Conservation (phyloP, 1,284 basidiomycete species). For the Cyathus pygmaeus region DNA sequence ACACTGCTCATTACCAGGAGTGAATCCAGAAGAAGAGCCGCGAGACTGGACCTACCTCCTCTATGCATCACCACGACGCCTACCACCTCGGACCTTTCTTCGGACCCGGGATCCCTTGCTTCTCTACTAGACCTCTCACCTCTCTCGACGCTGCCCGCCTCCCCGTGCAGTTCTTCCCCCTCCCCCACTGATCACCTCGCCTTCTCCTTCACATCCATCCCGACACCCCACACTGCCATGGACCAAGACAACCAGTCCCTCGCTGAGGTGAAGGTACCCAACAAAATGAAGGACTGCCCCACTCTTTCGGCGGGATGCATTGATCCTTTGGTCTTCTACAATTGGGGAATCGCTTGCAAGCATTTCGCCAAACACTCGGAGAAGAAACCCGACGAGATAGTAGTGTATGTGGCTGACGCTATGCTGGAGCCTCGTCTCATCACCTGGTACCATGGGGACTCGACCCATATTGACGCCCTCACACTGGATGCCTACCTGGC, state of each 20-base stretch:
- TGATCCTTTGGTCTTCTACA: not conserved
- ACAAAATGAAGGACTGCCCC: not conserved
- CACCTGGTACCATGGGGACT: not conserved
- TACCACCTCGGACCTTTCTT: not conserved
- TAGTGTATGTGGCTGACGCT: not conserved
- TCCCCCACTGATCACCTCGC: not conserved
- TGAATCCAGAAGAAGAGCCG: not conserved
- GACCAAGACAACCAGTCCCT: not conserved
- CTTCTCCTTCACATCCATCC: not conserved
- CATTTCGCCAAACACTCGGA: not conserved
- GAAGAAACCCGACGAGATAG: not conserved
- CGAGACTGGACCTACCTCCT: not conserved
- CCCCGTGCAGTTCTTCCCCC: not conserved
- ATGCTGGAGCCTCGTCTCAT: not conserved
- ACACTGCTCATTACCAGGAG: not conserved
- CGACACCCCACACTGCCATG: not conserved
- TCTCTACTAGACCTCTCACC: too few relatives aligned
- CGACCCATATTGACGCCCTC: conserved; percentile 14
- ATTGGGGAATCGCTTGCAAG: not conserved
- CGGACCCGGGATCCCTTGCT: not conserved
- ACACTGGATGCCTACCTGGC: conserved; percentile 11
- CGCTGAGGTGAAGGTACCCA: not conserved
- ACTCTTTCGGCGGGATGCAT: not conserved
- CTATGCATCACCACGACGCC: not conserved
- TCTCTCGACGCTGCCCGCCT: not conserved